These are phyloP conservation scores for Musa balbisiana DNA, from an alignment of 202 grass and related monocot genomes.

Conservation along the genomic window DNA sequence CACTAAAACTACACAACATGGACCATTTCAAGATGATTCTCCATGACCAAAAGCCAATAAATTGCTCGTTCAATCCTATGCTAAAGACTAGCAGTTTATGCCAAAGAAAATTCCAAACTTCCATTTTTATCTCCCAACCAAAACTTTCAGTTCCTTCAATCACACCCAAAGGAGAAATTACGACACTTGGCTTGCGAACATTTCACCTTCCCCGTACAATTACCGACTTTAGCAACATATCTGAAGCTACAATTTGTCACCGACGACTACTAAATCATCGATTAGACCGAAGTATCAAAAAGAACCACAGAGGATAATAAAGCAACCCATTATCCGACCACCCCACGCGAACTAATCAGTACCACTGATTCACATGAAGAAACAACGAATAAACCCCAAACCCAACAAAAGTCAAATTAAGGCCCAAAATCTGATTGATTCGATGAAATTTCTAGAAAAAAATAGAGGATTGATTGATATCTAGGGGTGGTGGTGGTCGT, in stretches of 20 bases:
- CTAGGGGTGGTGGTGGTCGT: neutral
- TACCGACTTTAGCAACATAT: neutral
- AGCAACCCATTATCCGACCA: neutral
- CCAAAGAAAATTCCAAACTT: neutral
- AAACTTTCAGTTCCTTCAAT: neutral
- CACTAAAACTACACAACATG: no score
- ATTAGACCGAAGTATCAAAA: neutral
- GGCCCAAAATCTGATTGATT: no score
- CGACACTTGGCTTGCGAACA: neutral
- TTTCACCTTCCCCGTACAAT: neutral
- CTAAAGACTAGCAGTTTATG: neutral
- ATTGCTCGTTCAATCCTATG: neutral
- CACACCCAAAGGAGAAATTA: neutral
- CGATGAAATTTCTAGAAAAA: neutral
- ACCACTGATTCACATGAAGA: neutral
- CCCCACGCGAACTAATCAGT: neutral
- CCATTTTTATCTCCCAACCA: neutral
- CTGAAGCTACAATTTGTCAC: neutral
- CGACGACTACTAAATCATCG: neutral
- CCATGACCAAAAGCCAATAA: neutral
- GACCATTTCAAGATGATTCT: no score
- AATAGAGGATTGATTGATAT: neutral
- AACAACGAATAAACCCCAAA: neutral
- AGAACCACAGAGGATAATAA: neutral
- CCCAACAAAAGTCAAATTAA: neutral